Evolutionary conservation across 306 rosid species (phyloP).

Genomic region (Glycine latifolia): DNA sequence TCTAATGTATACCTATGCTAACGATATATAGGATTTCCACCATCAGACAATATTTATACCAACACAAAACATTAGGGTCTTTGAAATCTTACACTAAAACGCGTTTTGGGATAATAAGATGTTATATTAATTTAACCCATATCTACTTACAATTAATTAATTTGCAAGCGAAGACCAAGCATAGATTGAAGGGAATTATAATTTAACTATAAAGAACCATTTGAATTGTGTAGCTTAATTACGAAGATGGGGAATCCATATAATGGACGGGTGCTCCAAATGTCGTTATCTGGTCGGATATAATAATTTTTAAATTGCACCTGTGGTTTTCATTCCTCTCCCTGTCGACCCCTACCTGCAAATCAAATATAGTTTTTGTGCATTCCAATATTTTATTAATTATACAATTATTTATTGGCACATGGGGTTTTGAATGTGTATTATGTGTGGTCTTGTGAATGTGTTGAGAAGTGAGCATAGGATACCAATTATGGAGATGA

Average conservation of each 20-base stretch:
- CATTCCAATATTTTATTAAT: neutral
- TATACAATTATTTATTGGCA: neutral
- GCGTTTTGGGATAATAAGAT: constrained; percentile 10
- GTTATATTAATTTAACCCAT: neutral
- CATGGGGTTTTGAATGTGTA: constrained; percentile 35
- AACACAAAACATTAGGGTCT: constrained; percentile 13
- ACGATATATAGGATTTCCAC: neutral
- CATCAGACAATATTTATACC: neutral
- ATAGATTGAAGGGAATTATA: neutral
- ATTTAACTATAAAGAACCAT: neutral
- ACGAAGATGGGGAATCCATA: constrained; percentile 9
- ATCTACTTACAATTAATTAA: neutral
- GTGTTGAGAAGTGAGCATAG: constrained; percentile 49
- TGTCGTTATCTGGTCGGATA: constrained; percentile 57
- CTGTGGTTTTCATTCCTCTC: constrained; percentile 43
- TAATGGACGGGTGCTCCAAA: constrained; percentile 12
- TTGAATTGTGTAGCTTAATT: neutral
- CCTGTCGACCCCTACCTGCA: constrained; percentile 33
- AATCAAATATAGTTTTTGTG: constrained; percentile 36
- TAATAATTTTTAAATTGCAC: constrained; percentile 23
- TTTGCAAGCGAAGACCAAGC: constrained; percentile 27
- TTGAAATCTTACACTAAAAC: constrained; percentile 34
- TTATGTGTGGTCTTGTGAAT: constrained; percentile 45
- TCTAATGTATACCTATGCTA: neutral
- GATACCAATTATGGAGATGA: constrained; percentile 55